Conservation (phyloP, 768 basidiomycete genomes). For the Podaxis pistillaris region DNA sequence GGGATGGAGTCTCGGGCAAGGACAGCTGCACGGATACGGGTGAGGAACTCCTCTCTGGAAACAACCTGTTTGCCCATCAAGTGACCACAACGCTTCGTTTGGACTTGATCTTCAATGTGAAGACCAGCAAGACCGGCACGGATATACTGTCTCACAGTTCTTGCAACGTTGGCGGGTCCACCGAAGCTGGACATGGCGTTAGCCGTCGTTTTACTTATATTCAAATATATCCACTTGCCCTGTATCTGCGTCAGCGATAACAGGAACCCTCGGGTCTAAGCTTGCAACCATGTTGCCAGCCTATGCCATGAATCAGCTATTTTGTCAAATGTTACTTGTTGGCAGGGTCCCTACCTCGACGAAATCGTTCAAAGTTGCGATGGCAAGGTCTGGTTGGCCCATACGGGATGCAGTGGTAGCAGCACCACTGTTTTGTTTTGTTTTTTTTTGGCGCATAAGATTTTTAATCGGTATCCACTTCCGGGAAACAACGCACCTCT, state of each 20-base stretch:
- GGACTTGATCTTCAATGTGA: constrained; percentile 81
- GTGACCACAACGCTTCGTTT: constrained; percentile 79
- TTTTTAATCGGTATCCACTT: not conserved
- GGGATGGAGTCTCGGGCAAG: constrained; percentile 73
- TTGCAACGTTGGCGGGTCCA: constrained; percentile 71
- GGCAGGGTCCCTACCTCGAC: constrained; percentile 41
- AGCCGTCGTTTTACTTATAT: not conserved
- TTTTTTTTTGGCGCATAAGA: not conserved
- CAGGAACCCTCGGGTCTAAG: constrained; percentile 58
- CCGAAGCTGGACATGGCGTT: constrained; percentile 44
- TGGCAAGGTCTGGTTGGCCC: constrained; percentile 75
- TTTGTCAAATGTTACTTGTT: not conserved
- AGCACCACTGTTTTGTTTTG: constrained; percentile 50
- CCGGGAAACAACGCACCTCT: constrained; percentile 42
- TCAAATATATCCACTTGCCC: constrained; percentile 40
- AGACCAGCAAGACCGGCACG: constrained; percentile 68
- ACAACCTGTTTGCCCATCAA: constrained; percentile 80
- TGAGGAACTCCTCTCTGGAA: constrained; percentile 70
- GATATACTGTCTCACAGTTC: constrained; percentile 68
- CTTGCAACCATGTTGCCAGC: constrained; percentile 70
- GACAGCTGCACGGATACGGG: constrained; percentile 74
- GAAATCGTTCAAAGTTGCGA: constrained; percentile 76
- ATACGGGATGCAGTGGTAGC: constrained; percentile 80
- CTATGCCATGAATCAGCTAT: constrained; percentile 23
- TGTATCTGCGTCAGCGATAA: constrained; percentile 80